Conservation (phyloP, 805 yeast genomes). For the Nakazawaea sp. region DNA sequence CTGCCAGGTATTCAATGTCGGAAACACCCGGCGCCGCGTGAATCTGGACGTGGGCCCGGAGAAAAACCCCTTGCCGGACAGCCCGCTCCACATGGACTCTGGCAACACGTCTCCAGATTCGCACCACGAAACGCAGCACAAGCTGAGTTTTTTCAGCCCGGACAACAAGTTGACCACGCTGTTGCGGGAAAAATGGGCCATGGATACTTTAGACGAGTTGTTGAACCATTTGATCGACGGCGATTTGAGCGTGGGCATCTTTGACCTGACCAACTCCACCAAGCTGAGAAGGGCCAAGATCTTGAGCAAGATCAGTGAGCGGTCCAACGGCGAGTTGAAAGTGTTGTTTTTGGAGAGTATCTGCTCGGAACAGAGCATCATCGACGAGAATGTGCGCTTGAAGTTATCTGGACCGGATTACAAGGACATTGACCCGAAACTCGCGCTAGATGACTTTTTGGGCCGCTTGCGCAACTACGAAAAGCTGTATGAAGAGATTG, state of each 20-base stretch:
- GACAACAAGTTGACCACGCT: slow-evolving; percentile 56
- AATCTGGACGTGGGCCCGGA: slow-evolving; percentile 64
- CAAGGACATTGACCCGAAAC: slow-evolving; percentile 71
- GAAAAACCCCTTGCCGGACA: slow-evolving; percentile 50
- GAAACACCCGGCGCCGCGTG: slow-evolving; percentile 84
- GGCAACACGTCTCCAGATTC: slow-evolving; percentile 15
- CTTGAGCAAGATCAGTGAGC: slow-evolving; percentile 45
- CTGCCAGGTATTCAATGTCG: slow-evolving; percentile 88
- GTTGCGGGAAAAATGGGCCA: slow-evolving; percentile 91
- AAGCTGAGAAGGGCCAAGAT: slow-evolving; percentile 56
- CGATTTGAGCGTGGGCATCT: slow-evolving; percentile 87
- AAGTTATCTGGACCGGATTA: slow-evolving; percentile 94
- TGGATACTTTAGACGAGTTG: slow-evolving; percentile 82
- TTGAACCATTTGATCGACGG: slow-evolving; percentile 75
- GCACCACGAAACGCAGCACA: slow-evolving; percentile 32
- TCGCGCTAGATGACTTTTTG: slow-evolving; percentile 76
- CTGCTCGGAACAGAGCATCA: slow-evolving; percentile 72
- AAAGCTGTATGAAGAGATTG: slow-evolving; percentile 85
- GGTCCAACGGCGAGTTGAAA: slow-evolving; percentile 58
- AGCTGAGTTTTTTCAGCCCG: slow-evolving; percentile 84
- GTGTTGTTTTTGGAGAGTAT: slow-evolving; percentile 82
- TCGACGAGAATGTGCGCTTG: slow-evolving; percentile 77
- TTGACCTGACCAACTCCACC: slow-evolving; percentile 80
- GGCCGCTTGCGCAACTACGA: slow-evolving; percentile 79
- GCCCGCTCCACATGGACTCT: slow-evolving; percentile 15